phyloP scores from a whole-genome alignment of 2,329 filamentous ascomycete genomes.

The Arachnopeziza araneosa region DNA sequence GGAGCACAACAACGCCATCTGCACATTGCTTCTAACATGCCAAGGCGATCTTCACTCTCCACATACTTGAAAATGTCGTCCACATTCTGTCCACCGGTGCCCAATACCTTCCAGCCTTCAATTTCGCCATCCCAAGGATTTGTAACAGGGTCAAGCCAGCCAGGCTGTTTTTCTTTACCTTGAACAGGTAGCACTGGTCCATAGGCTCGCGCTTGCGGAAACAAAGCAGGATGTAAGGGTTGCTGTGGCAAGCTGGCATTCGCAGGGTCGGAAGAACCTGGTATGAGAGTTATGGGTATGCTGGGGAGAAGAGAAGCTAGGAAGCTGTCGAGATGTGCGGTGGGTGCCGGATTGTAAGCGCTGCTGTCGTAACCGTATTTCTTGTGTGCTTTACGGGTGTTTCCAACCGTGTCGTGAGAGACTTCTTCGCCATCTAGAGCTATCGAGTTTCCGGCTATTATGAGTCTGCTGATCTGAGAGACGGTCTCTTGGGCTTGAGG shows the following conservation, averaged over 20 bases:
- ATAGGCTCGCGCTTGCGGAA: constrained; percentile 69
- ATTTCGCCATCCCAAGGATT: constrained; percentile 92
- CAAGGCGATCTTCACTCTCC: constrained; percentile 67
- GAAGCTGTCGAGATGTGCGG: constrained; percentile 77
- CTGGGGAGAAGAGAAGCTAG: constrained; percentile 75
- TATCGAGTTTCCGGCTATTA: constrained; percentile 90
- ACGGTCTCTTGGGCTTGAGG: constrained; percentile 52
- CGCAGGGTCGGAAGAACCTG: constrained; percentile 78
- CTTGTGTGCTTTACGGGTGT: constrained; percentile 45
- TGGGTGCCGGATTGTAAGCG: constrained; percentile 80
- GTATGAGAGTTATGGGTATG: constrained; percentile 82
- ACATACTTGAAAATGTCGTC: constrained; percentile 94
- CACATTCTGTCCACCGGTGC: constrained; percentile 85
- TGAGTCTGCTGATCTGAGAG: constrained; percentile 70
- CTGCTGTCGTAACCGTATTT: constrained; percentile 94
- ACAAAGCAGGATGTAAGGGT: constrained; percentile 87
- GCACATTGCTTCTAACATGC: constrained; percentile 92
- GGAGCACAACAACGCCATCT: constrained; percentile 88
- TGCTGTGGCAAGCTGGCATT: constrained; percentile 90
- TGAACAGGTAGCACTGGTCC: constrained; percentile 36
- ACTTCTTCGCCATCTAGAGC: constrained; percentile 26
- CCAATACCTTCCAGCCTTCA: constrained; percentile 83
- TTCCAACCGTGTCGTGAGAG: constrained; percentile 27
- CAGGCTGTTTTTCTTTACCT: constrained; percentile 41
- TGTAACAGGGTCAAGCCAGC: constrained; percentile 84